Evolutionary conservation across 2,329 filamentous ascomycete species (phyloP).

Genomic region (Conoideocrella luteorostrata): DNA sequence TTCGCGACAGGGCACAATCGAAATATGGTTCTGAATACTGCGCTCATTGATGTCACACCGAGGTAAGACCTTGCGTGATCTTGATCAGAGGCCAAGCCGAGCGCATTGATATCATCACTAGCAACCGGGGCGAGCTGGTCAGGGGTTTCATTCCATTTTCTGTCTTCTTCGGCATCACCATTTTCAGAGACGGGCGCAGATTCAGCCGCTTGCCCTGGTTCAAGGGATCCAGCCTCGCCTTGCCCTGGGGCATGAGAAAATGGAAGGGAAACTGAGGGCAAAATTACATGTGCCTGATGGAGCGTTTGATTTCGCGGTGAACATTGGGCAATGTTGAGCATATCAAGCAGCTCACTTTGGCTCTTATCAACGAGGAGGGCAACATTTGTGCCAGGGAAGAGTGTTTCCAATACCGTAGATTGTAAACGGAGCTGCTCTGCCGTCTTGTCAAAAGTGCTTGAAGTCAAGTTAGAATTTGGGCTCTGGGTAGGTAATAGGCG

Average conservation of each 20-base stretch:
- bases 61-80: constrained; percentile 53
- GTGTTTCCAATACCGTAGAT: constrained; percentile 15
- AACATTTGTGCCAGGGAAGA: constrained; percentile 16
- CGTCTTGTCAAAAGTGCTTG: constrained; percentile 21
- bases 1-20: constrained; percentile 25
- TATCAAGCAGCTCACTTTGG: constrained; percentile 14
- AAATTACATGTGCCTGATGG: neutral
- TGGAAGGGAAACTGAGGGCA: neutral
- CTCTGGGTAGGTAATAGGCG: too few species aligned
- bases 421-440: constrained; percentile 18
- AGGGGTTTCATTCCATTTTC: constrained; percentile 22
- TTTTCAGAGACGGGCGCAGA: constrained; percentile 20
- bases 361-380: constrained; percentile 16
- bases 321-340: constrained; percentile 7
- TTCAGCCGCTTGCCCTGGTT: constrained; percentile 3
- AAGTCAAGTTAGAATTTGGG: constrained; percentile 7
- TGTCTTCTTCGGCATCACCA: constrained; percentile 20
- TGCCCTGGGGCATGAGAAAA: neutral
- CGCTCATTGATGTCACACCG: constrained; percentile 58
- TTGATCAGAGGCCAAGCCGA: constrained; percentile 38
- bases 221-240: constrained; percentile 2
- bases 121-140: constrained; percentile 18
- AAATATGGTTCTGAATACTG: constrained; percentile 52
- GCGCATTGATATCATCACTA: constrained; percentile 26
- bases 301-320: neutral